Evolutionary conservation across 2,329 filamentous ascomycete species (phyloP).

Genomic region (Penicillium vulpinum): DNA sequence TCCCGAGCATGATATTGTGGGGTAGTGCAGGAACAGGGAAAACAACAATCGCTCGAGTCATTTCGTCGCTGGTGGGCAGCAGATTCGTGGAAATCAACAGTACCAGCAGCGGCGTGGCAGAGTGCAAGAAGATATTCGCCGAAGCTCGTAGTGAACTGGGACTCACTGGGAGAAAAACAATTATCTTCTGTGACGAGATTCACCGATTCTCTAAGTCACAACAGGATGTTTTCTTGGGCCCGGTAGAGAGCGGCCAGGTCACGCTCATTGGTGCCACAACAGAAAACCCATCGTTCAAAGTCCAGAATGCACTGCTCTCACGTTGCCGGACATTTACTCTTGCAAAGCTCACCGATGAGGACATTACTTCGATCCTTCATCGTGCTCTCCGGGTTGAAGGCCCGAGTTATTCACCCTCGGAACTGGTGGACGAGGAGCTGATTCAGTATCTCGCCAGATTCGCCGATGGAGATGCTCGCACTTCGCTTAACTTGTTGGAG

Average conservation of each 20-base stretch:
- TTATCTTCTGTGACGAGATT: slow-evolving; percentile 97
- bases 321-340: slow-evolving; percentile 90
- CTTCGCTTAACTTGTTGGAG: slow-evolving; percentile 87
- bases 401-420: slow-evolving; percentile 49
- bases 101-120: slow-evolving; percentile 80
- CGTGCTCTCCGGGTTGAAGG: slow-evolving; percentile 70
- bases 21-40: slow-evolving; percentile 52
- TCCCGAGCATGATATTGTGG: slow-evolving; percentile 95
- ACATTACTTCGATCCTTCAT: slow-evolving; percentile 71
- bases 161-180: slow-evolving; percentile 84
- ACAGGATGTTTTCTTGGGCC: slow-evolving; percentile 91
- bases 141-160: slow-evolving; percentile 78
- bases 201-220: slow-evolving; percentile 88
- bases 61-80: slow-evolving; percentile 76
- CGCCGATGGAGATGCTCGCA: slow-evolving; percentile 88
- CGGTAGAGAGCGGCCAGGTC: slow-evolving; percentile 86
- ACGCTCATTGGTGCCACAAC: slow-evolving; percentile 94
- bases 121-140: slow-evolving; percentile 88
- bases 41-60: slow-evolving; percentile 79
- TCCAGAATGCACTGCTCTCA: slow-evolving; percentile 82
- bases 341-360: slow-evolving; percentile 68
- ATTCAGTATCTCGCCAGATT: slow-evolving; percentile 81
- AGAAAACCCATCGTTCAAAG: slow-evolving; percentile 93
- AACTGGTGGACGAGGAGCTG: slow-evolving; percentile 73
- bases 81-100: slow-evolving; percentile 96